Conservation (phyloP, 495 filamentous ascomycete species). For the Aspergillus panamensis region DNA sequence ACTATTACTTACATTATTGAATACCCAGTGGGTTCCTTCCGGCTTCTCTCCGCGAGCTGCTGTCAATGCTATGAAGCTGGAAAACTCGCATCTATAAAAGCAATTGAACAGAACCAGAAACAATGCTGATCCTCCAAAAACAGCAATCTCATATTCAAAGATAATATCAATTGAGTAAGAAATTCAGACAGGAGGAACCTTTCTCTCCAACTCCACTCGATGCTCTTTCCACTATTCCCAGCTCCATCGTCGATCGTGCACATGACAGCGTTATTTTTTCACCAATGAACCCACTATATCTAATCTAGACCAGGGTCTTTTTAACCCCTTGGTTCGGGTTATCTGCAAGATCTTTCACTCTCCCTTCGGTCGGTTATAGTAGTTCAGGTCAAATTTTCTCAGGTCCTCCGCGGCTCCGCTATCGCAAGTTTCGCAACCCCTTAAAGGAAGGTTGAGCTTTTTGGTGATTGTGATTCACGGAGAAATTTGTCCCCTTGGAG, state of each 20-base stretch:
- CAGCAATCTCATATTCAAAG: too few species aligned
- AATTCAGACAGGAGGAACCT: neutral
- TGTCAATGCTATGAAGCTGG: too few species aligned
- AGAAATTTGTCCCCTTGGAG: constrained; percentile 27
- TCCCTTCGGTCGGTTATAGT: neutral
- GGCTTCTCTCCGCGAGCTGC: too few species aligned
- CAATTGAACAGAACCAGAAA: too few species aligned
- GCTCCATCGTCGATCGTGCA: constrained; percentile 35
- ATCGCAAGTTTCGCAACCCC: neutral
- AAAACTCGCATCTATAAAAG: too few species aligned
- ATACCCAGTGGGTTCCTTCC: too few species aligned
- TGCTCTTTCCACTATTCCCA: constrained; percentile 5
- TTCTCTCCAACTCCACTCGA: constrained; percentile 2
- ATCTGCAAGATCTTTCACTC: constrained; percentile 7
- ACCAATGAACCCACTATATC: constrained; percentile 15
- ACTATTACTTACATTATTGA: too few species aligned
- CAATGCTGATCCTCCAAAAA: too few species aligned
- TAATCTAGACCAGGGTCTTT: constrained; percentile 34
- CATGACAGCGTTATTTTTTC: constrained; percentile 42
- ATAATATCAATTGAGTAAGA: too few species aligned
- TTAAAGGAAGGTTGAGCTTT: constrained; percentile 1
- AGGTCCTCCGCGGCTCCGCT: neutral
- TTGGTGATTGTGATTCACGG: constrained; percentile 29
- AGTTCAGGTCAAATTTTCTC: neutral
- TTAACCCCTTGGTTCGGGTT: constrained; percentile 18